Conservation (phyloP, 2,329 filamentous ascomycete species). For the Arthrinium phaeospermum region DNA sequence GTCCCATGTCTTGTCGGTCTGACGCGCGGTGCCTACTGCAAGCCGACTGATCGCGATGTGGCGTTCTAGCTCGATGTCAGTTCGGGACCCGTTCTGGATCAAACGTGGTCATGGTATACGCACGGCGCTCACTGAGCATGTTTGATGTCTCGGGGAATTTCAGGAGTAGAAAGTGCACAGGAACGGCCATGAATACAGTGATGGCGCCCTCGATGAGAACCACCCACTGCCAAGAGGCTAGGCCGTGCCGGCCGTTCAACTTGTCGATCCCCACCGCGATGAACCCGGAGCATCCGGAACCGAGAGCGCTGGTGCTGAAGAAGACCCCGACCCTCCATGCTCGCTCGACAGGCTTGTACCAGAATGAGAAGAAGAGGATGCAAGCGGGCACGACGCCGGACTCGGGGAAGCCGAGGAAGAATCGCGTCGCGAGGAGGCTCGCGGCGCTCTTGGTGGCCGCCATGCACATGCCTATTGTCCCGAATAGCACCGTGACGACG, state of each 20-base stretch:
- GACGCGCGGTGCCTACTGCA: not conserved
- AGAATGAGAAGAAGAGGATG: constrained; percentile 30
- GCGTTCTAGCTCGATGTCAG: not conserved
- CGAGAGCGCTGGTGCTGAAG: not conserved
- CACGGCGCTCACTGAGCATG: not conserved
- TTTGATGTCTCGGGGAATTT: not conserved
- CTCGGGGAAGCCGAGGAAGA: constrained; percentile 34
- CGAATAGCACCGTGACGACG: constrained; percentile 33
- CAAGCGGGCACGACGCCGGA: constrained; percentile 35
- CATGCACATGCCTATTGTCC: constrained; percentile 33
- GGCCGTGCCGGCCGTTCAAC: constrained; percentile 23
- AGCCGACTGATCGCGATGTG: not conserved
- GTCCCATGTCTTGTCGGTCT: constrained; percentile 13
- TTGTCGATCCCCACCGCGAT: constrained; percentile 15
- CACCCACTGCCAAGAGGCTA: constrained; percentile 30
- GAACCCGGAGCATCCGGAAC: not conserved
- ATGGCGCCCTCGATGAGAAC: constrained; percentile 34
- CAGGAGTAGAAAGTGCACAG: constrained; percentile 26
- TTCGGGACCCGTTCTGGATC: too few relatives aligned
- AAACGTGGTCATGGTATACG: too few relatives aligned
- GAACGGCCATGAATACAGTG: constrained; percentile 26
- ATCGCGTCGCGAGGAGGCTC: constrained; percentile 31
- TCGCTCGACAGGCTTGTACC: constrained; percentile 7
- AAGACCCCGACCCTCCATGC: not conserved
- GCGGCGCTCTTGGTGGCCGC: constrained; percentile 31